Evolutionary conservation across 2,329 filamentous ascomycete species (phyloP), one percentile per base, ranked within the genome.

Genomic region (Calonectria henricotiae): DNA sequence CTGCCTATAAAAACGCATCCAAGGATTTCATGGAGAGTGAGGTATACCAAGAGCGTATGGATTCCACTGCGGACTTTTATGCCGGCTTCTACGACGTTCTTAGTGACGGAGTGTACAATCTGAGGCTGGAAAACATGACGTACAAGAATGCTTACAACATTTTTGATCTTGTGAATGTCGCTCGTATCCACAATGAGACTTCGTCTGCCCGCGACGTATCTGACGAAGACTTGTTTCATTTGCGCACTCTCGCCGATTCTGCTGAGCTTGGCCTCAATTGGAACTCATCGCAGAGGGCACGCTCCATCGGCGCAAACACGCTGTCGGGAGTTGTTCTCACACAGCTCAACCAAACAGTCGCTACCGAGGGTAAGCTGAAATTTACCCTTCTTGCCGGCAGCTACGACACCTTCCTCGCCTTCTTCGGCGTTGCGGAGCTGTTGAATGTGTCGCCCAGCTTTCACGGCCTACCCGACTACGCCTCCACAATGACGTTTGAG

Each of bases 331-430:
- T 71, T 4, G 69, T 82, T 20, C 75, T 82, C 44, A 65, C 71
- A 1, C 77, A 80, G 71, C 74, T 82, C 46, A 80, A 80, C 68
- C 58, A 79, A 65, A 81, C 79, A 8, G 76, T 82, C 2, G 27
- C 73, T 5, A 73, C 76, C 12, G 20, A 76, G 66, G 80, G 76
- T 37, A 76, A 78, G 68, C 76, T 79, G 55, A 82, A 82, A 72
- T 80, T 82, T 68, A 79, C 79, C 13, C 76, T 82, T 2, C 74
- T 82, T 1, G 76, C 80, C 0, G 80, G 80, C 17, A 80, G 79
- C 68, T 82, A 82, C 69, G 79, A 82, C 51, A 82, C 81, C 3
- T 81, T 82, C 72, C 75, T 82, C n/a, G 76, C 80, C 27, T 82
- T 82, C 69, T 81, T 82, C 46, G 80, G 80, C 17, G 64, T 81